Base-by-base conservation (phyloP, 257 asterid species). In the Rehmannia glutinosa region DNA sequence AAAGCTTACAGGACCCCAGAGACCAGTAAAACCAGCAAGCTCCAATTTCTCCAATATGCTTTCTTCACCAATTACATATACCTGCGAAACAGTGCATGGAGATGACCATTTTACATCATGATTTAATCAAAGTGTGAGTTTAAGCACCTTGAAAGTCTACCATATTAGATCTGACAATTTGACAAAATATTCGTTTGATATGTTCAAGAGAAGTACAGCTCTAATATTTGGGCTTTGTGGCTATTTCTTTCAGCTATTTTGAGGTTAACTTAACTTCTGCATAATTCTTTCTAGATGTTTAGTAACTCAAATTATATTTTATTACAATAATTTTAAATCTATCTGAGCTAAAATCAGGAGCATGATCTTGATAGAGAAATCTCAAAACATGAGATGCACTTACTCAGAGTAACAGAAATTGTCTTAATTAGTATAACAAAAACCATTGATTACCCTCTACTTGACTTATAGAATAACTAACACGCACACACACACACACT, bases 31-130 rank as follows among this genome's bases (percentile, higher is more conserved):
- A 65, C 99, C 99, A 66, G 94, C 97, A 17, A 71, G 93, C 74
- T 76, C 75, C 74, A 90, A 73, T 77, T 93, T 96, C 73, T 90
- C 96, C 75, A 77, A 23, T 72, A 93, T 90, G 81, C 99, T 97
- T 72, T 88, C 94, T 75, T 80, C 97, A 10, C 99, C 99, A 70
- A 93, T 83, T 27, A 88, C 99, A 73, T 93, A 93, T 61, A 93
- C 96, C 99, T 93, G 85, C 59, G 68, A 71, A 49, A 75, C 59
- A 73, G 57, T 35, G 61, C 71, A 69, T 21, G 51, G 15, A 66
- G 50, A 64, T 45, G 23, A 57, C 39, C n/a, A 61, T 17, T 64
- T 55, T 47, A 73, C 45, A 73, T 69, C 73, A 42, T 33, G 15
- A 23, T 43, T 41, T 20, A 24, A 60, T 3, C 42, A 21, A 19